Evolutionary conservation across 768 basidiomycete genomes (phyloP).

Genomic region (Macrolepiota dolichaula): DNA sequence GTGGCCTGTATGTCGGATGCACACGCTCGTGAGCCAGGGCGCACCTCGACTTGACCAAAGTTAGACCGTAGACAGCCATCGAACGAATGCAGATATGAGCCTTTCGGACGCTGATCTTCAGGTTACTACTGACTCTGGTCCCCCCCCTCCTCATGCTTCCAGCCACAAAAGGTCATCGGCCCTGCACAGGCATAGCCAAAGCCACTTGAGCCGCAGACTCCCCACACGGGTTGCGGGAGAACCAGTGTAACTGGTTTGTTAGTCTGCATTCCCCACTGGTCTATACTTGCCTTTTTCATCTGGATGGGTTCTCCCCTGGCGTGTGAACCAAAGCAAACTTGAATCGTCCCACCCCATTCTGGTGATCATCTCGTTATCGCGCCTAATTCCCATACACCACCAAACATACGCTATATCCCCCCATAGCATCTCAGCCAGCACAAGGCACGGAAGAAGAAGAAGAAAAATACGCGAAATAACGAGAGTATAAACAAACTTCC

Average conservation of each 20-base stretch:
- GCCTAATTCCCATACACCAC: background rate
- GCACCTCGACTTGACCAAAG: background rate
- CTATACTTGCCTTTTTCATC: constrained; percentile 6
- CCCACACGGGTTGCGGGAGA: constrained; percentile 6
- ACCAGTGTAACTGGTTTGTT: constrained; percentile 1
- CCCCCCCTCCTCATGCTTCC: background rate
- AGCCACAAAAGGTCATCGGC: background rate
- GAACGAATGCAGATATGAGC: background rate
- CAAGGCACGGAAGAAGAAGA: background rate
- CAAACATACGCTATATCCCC: background rate
- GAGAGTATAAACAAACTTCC: background rate
- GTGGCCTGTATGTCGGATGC: background rate
- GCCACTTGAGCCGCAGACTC: constrained; percentile 8
- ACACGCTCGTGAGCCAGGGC: background rate
- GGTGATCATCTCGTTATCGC: background rate
- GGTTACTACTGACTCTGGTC: constrained; percentile 10
- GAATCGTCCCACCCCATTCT: background rate
- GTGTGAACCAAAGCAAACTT: constrained; percentile 2
- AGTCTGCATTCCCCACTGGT: background rate
- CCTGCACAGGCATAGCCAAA: background rate
- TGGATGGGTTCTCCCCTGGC: background rate
- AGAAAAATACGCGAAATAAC: background rate
- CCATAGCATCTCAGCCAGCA: background rate
- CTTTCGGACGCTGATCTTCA: background rate
- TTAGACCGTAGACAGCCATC: background rate